Conservation (phyloP, 306 rosid species). For the Fragaria ananassa region DNA sequence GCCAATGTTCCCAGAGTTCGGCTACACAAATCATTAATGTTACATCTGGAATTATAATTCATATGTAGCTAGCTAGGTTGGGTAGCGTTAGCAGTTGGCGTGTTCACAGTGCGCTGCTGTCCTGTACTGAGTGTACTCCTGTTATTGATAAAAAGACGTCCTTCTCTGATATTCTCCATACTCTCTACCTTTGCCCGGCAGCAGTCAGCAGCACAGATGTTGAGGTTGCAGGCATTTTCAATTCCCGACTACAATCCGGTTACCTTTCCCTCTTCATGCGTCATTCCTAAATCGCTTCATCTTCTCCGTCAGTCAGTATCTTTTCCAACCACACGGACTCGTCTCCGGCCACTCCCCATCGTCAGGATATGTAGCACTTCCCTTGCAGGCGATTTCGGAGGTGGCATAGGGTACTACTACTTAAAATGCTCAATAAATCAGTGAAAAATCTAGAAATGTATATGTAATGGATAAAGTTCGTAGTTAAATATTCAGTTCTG, state of each 20-base stretch:
- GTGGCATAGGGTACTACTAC: constrained; percentile 53
- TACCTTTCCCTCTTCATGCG: constrained; percentile 25
- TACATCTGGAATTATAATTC: neutral
- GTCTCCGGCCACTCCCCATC: constrained; percentile 35
- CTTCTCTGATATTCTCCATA: neutral
- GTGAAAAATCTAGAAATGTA: neutral
- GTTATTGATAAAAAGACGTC: constrained; percentile 23
- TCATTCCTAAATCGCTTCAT: constrained; percentile 25
- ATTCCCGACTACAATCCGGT: constrained; percentile 22
- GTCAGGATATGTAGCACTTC: constrained; percentile 26
- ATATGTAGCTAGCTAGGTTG: neutral
- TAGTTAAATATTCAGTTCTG: neutral
- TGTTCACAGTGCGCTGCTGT: constrained; percentile 30
- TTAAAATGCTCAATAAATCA: neutral
- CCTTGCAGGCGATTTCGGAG: constrained; percentile 33
- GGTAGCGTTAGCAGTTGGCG: constrained; percentile 36
- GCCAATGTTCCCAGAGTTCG: neutral
- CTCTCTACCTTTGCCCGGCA: neutral
- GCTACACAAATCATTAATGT: neutral
- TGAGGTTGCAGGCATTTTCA: constrained; percentile 32
- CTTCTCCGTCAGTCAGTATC: constrained; percentile 16
- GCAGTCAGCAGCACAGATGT: constrained; percentile 20
- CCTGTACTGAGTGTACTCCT: neutral
- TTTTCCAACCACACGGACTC: constrained; percentile 22
- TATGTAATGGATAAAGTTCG: neutral